Percentiles rank a stretch among this genome's conserved stretches.
These are phyloP conservation scores for Populus hybrid DNA, from an alignment of 441 rosid species.

Conservation along the genomic window DNA sequence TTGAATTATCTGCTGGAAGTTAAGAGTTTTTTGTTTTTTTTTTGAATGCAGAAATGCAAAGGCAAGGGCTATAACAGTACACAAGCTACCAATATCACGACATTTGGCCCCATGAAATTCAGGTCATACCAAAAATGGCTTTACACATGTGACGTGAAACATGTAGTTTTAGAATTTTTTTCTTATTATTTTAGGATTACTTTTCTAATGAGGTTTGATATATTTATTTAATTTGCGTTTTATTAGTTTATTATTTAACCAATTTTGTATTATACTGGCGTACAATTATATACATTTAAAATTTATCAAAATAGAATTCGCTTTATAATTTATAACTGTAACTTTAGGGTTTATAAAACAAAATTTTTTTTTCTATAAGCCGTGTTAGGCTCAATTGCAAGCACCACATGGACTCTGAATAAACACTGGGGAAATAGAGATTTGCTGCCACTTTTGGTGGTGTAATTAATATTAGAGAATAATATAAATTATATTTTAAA, in stretches of 20 bases:
- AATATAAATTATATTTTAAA: too few species aligned
- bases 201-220: too few species aligned
- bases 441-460: slow-evolving; percentile 54
- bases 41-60: slow-evolving; percentile 61
- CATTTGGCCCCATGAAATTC: slow-evolving; percentile 66
- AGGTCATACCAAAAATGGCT: slow-evolving; percentile 50
- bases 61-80: slow-evolving; percentile 58
- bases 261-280: too few species aligned
- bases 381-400: slow-evolving; percentile 43
- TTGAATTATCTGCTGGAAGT: slow-evolving; percentile 36
- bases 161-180: slow-evolving; percentile 5
- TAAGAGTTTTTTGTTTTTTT: not conserved
- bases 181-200: too few species aligned
- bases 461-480: slow-evolving; percentile 32
- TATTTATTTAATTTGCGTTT: too few species aligned
- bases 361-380: slow-evolving; percentile 68
- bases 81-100: slow-evolving; percentile 67
- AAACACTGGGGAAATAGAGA: slow-evolving; percentile 46
- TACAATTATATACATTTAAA: slow-evolving; percentile 37
- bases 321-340: too few species aligned
- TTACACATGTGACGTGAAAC: slow-evolving; percentile 24
- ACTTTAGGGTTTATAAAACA: not conserved
- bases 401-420: slow-evolving; percentile 48
- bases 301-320: slow-evolving; percentile 57
- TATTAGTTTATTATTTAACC: too few species aligned